Base-by-base conservation (phyloP, 2,329 filamentous ascomycete species). In the Sporothrix curviconia region DNA sequence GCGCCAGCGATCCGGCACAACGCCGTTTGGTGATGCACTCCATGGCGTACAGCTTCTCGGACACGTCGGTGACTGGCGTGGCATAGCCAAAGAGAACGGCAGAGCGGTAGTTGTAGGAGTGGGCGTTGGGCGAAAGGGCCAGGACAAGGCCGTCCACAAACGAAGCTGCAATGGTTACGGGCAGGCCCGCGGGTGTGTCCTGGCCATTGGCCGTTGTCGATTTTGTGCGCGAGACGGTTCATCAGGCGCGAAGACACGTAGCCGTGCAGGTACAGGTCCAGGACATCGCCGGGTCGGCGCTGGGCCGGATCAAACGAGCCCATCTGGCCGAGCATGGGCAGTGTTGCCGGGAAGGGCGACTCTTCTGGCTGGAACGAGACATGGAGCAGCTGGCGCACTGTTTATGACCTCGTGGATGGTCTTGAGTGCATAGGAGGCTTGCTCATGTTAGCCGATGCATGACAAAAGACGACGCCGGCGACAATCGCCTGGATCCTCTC, bases 321-420 rank as follows among this genome's bases (percentile, higher is more conserved):
- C 79, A 94, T 87, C 65, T 89, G 84, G 53, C 89, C 89, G 65
- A 95, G 89, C 89, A 95, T 92, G 60, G 90, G 90, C 2, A 95
- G 78, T 55, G 86, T 85, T 53, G 83, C 81, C 3, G 90, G 89
- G 67, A 92, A 94, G 1, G 87, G 85, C 55, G 84, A 81, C 44
- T 76, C 72, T 0, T 79, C 74, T 4, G 78, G 72, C 52, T 79
- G 82, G 78, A 95, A 95, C 62, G 89, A 90, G 65, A 95, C 84
- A 72, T 95, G 86, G 15, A 94, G 78, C 51, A 95, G 80, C 37
- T 82, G 83, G n/a, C n/a, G 81, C 81, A 19, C 77, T 77, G 71
- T 92, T 91, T 71, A 95, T 76, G 66, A 95, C 87, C 58, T 72
- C 69, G 69, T 95, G 88, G 67, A 95, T 89, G 7, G 84, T 82